Conservation (phyloP, 2,329 filamentous ascomycete species). For the Alternaria rosae region DNA sequence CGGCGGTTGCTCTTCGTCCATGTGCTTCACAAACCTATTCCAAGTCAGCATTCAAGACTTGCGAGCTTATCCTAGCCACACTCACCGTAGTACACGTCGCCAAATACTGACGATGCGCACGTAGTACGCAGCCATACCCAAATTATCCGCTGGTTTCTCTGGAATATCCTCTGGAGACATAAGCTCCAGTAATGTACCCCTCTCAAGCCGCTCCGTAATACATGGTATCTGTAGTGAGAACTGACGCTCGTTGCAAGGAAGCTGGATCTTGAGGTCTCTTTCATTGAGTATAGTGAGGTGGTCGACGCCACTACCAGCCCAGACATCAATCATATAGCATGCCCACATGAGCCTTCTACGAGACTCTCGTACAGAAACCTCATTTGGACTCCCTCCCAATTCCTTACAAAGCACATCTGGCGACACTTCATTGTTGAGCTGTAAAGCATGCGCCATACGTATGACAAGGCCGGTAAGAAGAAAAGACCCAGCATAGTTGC, state of each 20-base stretch:
- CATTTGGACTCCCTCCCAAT: conserved; percentile 34
- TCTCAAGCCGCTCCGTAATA: conserved; percentile 37
- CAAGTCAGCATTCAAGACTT: background rate
- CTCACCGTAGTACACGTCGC: conserved; percentile 40
- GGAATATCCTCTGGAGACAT: conserved; percentile 34
- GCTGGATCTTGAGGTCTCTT: conserved; percentile 43
- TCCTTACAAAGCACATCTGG: conserved; percentile 38
- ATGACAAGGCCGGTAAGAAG: conserved; percentile 42
- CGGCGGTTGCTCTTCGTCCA: conserved; percentile 42
- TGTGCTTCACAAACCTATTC: conserved; percentile 39
- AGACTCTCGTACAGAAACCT: conserved; percentile 39
- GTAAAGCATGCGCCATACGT: conserved; percentile 43
- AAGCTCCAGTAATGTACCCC: conserved; percentile 35
- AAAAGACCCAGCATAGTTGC: conserved; percentile 44
- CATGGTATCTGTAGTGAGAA: conserved; percentile 42
- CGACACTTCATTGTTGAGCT: conserved; percentile 42
- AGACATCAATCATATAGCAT: conserved; percentile 46
- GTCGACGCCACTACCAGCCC: conserved; percentile 45
- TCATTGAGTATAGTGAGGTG: conserved; percentile 44
- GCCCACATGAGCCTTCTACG: conserved; percentile 46
- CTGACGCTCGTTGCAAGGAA: conserved; percentile 44
- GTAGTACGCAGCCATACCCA: conserved; percentile 44
- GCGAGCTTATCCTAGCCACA: background rate
- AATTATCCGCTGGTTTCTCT: conserved; percentile 39
- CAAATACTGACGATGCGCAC: conserved; percentile 44